phyloP scores from a whole-genome alignment of 2,329 filamentous ascomycete genomes.

The Phaeoacremonium minimum region DNA sequence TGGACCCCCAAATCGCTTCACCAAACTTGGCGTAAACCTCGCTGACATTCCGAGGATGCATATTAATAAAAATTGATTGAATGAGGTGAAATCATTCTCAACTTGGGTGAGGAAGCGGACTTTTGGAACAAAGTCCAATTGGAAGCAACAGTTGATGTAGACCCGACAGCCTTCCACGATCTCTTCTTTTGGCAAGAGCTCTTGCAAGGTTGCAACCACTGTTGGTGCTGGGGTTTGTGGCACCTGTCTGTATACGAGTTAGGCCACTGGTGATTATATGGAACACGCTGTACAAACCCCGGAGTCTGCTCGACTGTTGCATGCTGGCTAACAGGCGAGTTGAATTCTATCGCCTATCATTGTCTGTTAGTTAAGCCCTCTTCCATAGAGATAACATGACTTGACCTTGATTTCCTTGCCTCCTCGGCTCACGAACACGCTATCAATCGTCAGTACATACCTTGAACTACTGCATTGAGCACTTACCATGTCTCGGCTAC shows the following conservation, averaged over 20 bases:
- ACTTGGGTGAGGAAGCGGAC: constrained; percentile 19
- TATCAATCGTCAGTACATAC: background rate
- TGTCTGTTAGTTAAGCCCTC: background rate
- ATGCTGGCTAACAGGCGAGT: background rate
- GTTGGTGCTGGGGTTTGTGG: background rate
- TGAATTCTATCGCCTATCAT: background rate
- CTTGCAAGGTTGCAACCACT: constrained; percentile 1
- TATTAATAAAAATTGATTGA: constrained; percentile 16
- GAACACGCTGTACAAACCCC: no score
- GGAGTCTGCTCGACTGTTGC: background rate
- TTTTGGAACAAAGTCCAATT: constrained; percentile 22
- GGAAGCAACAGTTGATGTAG: constrained; percentile 20
- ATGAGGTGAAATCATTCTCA: constrained; percentile 6
- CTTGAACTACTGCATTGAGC: background rate
- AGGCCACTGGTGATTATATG: no score
- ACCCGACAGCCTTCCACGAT: constrained; percentile 17
- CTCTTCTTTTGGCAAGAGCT: constrained; percentile 13
- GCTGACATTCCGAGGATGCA: constrained; percentile 19
- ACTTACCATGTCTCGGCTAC: background rate
- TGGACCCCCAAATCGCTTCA: constrained; percentile 14
- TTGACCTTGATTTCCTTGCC: background rate
- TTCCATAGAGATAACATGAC: background rate
- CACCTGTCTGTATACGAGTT: no score
- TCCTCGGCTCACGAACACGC: background rate
- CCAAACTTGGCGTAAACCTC: constrained; percentile 17